Evolutionary conservation across 2,329 filamentous ascomycete genomes (phyloP).

Genomic region (Fusarium udum): DNA sequence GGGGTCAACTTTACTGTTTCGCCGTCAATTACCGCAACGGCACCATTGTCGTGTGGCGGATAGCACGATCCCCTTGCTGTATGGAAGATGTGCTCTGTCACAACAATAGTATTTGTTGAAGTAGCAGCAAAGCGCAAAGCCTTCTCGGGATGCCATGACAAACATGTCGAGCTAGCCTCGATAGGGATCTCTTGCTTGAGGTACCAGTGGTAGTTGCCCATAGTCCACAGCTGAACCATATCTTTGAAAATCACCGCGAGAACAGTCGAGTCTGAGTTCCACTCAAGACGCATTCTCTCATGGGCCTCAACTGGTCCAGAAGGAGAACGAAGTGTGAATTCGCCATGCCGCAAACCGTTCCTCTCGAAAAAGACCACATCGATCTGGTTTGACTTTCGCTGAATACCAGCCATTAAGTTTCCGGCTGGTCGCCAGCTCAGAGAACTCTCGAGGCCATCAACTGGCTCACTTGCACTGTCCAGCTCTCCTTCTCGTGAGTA

Average conservation of each 20-base stretch:
- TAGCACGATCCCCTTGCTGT: constrained; percentile 74
- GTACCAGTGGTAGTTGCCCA: constrained; percentile 98
- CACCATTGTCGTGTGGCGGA: constrained; percentile 79
- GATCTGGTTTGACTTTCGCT: constrained; percentile 72
- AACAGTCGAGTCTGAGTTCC: constrained; percentile 94
- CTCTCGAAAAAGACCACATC: constrained; percentile 96
- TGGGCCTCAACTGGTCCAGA: constrained; percentile 65
- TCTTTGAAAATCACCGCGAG: constrained; percentile 81
- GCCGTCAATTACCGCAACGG: constrained; percentile 87
- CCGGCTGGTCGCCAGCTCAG: constrained; percentile 93
- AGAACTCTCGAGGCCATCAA: constrained; percentile 87
- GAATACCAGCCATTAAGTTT: constrained; percentile 88
- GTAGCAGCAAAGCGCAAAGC: constrained; percentile 72
- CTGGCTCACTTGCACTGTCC: constrained; percentile 93
- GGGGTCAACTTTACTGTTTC: constrained; percentile 83
- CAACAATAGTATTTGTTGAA: constrained; percentile 60
- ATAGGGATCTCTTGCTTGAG: constrained; percentile 85
- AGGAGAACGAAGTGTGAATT: constrained; percentile 81
- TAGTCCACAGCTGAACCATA: constrained; percentile 92
- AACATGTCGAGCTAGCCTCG: constrained; percentile 43
- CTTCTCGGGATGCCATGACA: constrained; percentile 89
- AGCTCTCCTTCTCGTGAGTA: constrained; percentile 90
- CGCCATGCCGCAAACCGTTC: constrained; percentile 95
- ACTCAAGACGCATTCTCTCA: constrained; percentile 73
- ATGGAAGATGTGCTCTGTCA: constrained; percentile 74